These are phyloP conservation scores for Populus nigra DNA, from an alignment of 345 rosid species.

Conservation along the genomic window DNA sequence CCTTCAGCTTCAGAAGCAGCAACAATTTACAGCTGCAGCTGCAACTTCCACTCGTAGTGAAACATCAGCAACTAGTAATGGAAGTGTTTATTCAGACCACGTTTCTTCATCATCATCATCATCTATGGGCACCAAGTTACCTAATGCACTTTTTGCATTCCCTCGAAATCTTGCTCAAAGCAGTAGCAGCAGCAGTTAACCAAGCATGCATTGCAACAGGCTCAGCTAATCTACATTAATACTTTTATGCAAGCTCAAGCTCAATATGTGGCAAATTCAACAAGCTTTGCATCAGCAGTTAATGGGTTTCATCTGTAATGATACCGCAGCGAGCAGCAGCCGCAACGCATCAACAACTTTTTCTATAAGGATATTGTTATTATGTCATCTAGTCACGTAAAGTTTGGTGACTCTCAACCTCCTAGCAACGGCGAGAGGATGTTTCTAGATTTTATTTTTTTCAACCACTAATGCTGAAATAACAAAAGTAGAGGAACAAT, in stretches of 20 bases:
- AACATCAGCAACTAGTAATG: constrained; percentile 54
- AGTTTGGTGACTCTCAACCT: neutral
- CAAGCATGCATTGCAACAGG: too few relatives aligned
- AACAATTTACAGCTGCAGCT: constrained; percentile 54
- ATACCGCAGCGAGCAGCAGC: constrained; percentile 56
- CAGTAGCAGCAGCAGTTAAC: too few relatives aligned
- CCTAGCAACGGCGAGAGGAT: neutral
- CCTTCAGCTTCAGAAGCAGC: constrained; percentile 67
- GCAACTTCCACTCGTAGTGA: constrained; percentile 64
- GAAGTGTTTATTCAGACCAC: constrained; percentile 64
- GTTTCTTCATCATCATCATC: constrained; percentile 39
- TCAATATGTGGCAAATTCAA: constrained; percentile 42
- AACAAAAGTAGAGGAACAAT: neutral
- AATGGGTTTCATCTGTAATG: constrained; percentile 63
- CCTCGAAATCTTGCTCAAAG: constrained; percentile 74
- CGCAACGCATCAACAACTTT: constrained; percentile 35
- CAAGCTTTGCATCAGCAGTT: constrained; percentile 32
- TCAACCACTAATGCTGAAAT: neutral
- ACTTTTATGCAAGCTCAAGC: constrained; percentile 57
- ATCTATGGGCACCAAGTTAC: constrained; percentile 53
- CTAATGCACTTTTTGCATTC: constrained; percentile 51
- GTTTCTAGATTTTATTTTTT: neutral
- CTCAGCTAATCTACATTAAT: constrained; percentile 52
- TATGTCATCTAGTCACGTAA: constrained; percentile 43
- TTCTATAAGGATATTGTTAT: constrained; percentile 45